Conservation (phyloP, 768 basidiomycete genomes). For the Trichaptum fuscoviolaceum region DNA sequence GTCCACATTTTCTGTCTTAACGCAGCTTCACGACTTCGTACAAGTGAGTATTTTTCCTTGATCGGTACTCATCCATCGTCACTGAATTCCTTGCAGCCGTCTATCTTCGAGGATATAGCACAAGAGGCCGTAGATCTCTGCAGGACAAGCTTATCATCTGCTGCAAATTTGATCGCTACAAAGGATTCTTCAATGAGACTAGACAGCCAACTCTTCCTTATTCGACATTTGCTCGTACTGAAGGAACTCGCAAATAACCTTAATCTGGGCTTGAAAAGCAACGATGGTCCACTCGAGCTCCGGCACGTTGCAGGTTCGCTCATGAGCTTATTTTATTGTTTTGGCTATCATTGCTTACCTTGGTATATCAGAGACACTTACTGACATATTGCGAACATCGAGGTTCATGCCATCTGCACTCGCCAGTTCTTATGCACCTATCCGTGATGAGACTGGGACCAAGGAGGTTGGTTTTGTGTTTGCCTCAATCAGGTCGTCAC, state of each 20-base stretch:
- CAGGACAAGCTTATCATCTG: slow-evolving; percentile 71
- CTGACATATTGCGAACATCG: slow-evolving; percentile 58
- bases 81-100: slow-evolving; percentile 49
- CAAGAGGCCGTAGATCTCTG: slow-evolving; percentile 87
- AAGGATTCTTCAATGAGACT: slow-evolving; percentile 41
- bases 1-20: slow-evolving; percentile 88
- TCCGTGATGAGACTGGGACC: slow-evolving; percentile 59
- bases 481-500: slow-evolving; percentile 67
- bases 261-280: slow-evolving; percentile 51
- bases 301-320: slow-evolving; percentile 54
- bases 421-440: neutral
- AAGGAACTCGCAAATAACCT: slow-evolving; percentile 85
- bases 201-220: slow-evolving; percentile 83
- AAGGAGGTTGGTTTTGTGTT: slow-evolving; percentile 53
- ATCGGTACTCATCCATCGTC: neutral
- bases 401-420: slow-evolving; percentile 39
- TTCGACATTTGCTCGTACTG: slow-evolving; percentile 83
- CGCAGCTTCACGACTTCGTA: slow-evolving; percentile 85
- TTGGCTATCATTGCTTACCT: neutral
- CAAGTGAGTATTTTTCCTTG: slow-evolving; percentile 49
- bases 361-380: slow-evolving; percentile 51
- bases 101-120: slow-evolving; percentile 94
- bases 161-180: slow-evolving; percentile 57
- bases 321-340: neutral
- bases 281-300: slow-evolving; percentile 37